Conservation (phyloP, 179 eudicot genomes). For the Nepenthes alata region DNA sequence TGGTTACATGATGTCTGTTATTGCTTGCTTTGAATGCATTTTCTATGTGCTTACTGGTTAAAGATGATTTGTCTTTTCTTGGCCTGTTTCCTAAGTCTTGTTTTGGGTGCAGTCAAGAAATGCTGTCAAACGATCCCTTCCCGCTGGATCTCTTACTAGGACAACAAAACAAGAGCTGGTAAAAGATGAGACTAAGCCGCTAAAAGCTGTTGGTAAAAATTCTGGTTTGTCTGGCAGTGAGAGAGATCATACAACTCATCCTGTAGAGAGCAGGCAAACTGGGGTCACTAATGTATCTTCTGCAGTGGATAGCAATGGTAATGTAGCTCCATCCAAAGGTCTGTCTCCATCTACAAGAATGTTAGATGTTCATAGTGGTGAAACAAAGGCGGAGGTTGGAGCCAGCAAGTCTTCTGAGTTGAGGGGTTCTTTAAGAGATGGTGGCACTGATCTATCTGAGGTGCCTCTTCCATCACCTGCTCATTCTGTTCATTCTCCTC, state of each 20-base stretch:
- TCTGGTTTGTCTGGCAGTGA: conserved; percentile 30
- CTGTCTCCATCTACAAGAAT: conserved; percentile 11
- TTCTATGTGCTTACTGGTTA: neutral
- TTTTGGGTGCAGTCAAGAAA: conserved; percentile 31
- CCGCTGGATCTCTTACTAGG: conserved; percentile 54
- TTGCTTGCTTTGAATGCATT: too few species aligned
- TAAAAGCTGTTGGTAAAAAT: conserved; percentile 35
- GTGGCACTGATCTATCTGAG: conserved; percentile 44
- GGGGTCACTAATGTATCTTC: conserved; percentile 23
- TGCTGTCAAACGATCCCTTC: conserved; percentile 40
- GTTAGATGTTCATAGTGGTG: conserved; percentile 7
- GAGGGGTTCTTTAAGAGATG: conserved; percentile 51
- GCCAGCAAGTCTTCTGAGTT: conserved; percentile 40
- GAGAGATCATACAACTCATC: conserved; percentile 23
- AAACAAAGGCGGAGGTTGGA: conserved; percentile 37
- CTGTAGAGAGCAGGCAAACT: conserved; percentile 28
- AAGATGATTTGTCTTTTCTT: neutral
- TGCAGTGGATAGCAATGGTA: conserved; percentile 35
- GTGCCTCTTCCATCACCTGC: conserved; percentile 32
- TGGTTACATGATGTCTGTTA: too few species aligned
- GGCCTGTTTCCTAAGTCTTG: neutral
- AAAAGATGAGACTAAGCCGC: conserved; percentile 60
- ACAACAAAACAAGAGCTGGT: conserved; percentile 44
- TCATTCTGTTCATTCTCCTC: conserved; percentile 64
- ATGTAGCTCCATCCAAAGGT: conserved; percentile 28